Percentiles rank a stretch among this genome's conserved stretches.
These are phyloP conservation scores for Diutina rugosa DNA, from an alignment of 1,139 yeast genomes.

Conservation along the genomic window DNA sequence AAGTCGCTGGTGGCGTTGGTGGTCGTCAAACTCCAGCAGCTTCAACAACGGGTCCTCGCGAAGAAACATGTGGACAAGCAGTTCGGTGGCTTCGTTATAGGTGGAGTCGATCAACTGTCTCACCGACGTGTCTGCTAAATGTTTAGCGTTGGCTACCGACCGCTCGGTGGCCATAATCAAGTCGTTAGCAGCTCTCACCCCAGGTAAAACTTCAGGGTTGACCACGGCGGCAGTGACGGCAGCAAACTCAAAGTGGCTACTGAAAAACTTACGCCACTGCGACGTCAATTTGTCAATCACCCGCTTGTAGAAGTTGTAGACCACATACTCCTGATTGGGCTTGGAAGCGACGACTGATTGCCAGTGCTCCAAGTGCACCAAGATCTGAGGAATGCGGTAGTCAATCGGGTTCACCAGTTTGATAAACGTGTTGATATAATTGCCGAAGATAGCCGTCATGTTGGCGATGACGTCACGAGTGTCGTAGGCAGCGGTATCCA, in stretches of 20 bases:
- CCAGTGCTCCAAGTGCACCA: constrained; percentile 27
- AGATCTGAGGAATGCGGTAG: constrained; percentile 21
- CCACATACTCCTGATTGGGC: constrained; percentile 57
- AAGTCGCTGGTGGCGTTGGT: constrained; percentile 44
- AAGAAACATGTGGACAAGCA: constrained; percentile 22
- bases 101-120: constrained; percentile 27
- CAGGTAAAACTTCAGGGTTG: constrained; percentile 21
- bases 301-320: constrained; percentile 35
- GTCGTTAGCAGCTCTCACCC: constrained; percentile 21
- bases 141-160: constrained; percentile 12
- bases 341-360: constrained; percentile 24
- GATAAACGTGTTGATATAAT: constrained; percentile 22
- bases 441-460: constrained; percentile 45
- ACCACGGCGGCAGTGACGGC: constrained; percentile 35
- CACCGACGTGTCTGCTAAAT: constrained; percentile 9
- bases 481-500: constrained; percentile 3
- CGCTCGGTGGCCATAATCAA: constrained; percentile 23
- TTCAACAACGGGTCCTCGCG: constrained; percentile 33
- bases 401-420: constrained; percentile 27
- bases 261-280: constrained; percentile 50
- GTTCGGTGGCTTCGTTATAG: constrained; percentile 23
- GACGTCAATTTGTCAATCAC: constrained; percentile 36
- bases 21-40: constrained; percentile 37
- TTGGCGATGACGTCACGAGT: constrained; percentile 34
- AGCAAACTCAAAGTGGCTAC: constrained; percentile 38